Percentiles rank a stretch among this genome's conserved stretches.
Evolutionary conservation across 2,329 filamentous ascomycete species (phyloP).

Genomic region (Fusarium luffae): DNA sequence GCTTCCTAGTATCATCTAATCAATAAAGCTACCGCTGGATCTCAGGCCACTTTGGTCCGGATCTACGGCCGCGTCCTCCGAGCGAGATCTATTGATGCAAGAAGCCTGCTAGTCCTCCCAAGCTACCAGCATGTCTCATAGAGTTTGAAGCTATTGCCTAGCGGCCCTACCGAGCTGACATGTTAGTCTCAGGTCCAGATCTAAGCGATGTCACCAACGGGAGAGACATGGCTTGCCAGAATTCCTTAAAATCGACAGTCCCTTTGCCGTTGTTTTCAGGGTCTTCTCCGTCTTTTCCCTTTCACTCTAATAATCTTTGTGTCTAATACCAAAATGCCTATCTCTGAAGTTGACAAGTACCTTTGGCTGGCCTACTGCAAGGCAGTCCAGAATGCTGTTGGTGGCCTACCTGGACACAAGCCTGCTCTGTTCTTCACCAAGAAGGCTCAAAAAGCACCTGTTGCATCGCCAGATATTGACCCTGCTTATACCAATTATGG

Average conservation of each 20-base stretch:
- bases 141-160: conserved; percentile 18
- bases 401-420: conserved; percentile 34
- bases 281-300: background rate
- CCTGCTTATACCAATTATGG: conserved; percentile 33
- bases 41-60: background rate
- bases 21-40: background rate
- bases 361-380: conserved; percentile 38
- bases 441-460: conserved; percentile 35
- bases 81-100: background rate
- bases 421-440: conserved; percentile 39
- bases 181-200: conserved; percentile 13
- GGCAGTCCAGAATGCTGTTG: conserved; percentile 31
- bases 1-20: background rate
- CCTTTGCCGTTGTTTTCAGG: background rate
- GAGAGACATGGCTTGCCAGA: conserved; percentile 10
- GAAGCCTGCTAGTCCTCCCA: background rate
- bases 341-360: conserved; percentile 22
- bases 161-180: background rate
- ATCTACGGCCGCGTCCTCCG: background rate
- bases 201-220: background rate
- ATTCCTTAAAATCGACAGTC: conserved; percentile 1
- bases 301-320: too few species aligned
- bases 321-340: conserved; percentile 11
- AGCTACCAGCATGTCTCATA: background rate
- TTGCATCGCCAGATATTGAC: conserved; percentile 29